Evolutionary conservation across 2,329 filamentous ascomycete species (phyloP).

Genomic region (Didymella keratinophila): DNA sequence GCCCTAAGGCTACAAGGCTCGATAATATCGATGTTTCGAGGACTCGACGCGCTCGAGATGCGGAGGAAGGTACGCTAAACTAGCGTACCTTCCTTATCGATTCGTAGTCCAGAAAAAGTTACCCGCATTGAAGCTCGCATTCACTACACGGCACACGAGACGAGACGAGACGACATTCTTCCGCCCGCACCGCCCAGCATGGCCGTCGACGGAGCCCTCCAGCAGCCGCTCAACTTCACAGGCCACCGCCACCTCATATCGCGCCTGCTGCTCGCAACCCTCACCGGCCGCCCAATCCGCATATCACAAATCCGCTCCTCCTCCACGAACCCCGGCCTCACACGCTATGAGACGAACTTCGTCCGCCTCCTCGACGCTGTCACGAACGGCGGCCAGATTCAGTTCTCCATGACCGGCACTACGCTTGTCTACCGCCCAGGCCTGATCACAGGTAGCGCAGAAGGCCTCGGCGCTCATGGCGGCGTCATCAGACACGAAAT

Average conservation of each 20-base stretch:
- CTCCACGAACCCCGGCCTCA: slow-evolving; percentile 87
- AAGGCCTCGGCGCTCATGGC: slow-evolving; percentile 74
- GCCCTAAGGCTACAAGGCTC: background rate
- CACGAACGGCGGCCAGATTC: slow-evolving; percentile 93
- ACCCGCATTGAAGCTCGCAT: slow-evolving; percentile 14
- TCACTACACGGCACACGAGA: slow-evolving; percentile 6
- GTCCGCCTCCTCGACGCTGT: slow-evolving; percentile 91
- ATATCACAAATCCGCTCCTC: slow-evolving; percentile 92
- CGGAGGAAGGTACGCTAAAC: background rate
- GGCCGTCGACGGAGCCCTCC: slow-evolving; percentile 49
- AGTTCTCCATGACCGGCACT: slow-evolving; percentile 96
- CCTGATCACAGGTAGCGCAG: slow-evolving; percentile 83
- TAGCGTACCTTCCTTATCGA: slow-evolving; percentile 18
- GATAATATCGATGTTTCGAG: background rate
- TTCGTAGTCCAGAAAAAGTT: slow-evolving; percentile 30
- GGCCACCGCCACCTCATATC: slow-evolving; percentile 83
- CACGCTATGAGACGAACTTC: slow-evolving; percentile 93
- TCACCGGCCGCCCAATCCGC: slow-evolving; percentile 87
- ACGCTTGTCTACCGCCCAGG: slow-evolving; percentile 91
- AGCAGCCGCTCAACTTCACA: slow-evolving; percentile 74
- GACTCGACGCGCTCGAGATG: slow-evolving; percentile 4
- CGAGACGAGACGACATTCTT: slow-evolving; percentile 2
- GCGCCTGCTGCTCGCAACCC: slow-evolving; percentile 86
- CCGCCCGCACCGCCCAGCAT: slow-evolving; percentile 25
- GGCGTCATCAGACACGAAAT: slow-evolving; percentile 84